These are phyloP conservation scores for Thalassiosira livingstoniorum DNA, from an alignment of 352 stramenopile species.

Conservation along the genomic window DNA sequence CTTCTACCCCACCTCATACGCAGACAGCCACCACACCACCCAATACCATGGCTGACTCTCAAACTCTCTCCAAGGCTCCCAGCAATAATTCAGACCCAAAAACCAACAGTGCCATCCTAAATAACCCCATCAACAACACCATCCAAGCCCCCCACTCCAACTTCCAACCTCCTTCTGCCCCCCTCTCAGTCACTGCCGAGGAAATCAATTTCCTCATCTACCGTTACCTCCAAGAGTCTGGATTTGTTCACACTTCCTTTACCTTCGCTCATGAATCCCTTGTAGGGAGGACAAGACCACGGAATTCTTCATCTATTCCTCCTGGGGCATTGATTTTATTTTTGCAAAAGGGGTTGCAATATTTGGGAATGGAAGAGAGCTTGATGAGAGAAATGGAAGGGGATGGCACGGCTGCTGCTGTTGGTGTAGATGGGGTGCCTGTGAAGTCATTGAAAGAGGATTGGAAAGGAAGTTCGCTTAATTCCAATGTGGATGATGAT, in stretches of 20 bases:
- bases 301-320: constrained; percentile 91
- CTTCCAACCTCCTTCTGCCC: constrained; percentile 15
- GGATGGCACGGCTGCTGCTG: constrained; percentile 35
- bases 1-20: no score
- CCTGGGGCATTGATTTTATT: constrained; percentile 97
- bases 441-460: constrained; percentile 1
- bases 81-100: no score
- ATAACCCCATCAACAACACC: not conserved
- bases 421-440: constrained; percentile 4
- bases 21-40: no score
- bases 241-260: constrained; percentile 97
- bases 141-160: not conserved
- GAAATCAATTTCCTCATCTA: constrained; percentile 99
- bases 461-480: not conserved
- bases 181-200: constrained; percentile 78
- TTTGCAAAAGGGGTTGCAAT: constrained; percentile 97
- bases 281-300: constrained; percentile 92
- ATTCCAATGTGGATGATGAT: constrained; percentile 1
- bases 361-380: constrained; percentile 87
- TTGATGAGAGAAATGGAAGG: constrained; percentile 88
- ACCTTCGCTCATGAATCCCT: constrained; percentile 98
- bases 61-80: no score
- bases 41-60: no score
- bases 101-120: not conserved
- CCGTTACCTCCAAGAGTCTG: constrained; percentile 96